Conservation (phyloP, 352 stramenopile species). For the Phytophthora gonapodyides region DNA sequence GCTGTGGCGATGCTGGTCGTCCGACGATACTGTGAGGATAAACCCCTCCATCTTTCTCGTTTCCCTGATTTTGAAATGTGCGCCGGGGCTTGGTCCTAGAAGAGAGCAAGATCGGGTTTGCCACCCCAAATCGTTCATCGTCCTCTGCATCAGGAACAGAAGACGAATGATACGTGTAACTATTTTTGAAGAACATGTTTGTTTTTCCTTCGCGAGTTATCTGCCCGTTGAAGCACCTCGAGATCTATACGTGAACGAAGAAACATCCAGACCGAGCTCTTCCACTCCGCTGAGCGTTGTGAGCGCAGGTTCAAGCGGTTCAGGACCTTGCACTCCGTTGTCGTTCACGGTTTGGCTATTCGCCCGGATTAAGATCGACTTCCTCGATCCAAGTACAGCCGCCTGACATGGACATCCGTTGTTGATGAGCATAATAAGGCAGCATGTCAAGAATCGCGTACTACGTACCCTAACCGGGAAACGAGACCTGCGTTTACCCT, state of each 20-base stretch:
- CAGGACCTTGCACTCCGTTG: conserved; percentile 1
- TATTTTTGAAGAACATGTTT: conserved; percentile 14
- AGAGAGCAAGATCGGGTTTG: too few species aligned
- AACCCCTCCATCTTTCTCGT: conserved; percentile 48
- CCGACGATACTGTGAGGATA: conserved; percentile 43
- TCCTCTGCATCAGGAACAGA: conserved; percentile 10
- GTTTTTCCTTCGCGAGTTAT: conserved; percentile 11
- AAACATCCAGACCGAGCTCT: conserved; percentile 59
- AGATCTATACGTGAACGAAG: conserved; percentile 55
- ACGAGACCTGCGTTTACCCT: conserved; percentile 39
- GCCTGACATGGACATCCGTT: conserved; percentile 14
- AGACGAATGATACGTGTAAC: conserved; percentile 3
- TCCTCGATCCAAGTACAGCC: conserved; percentile 18
- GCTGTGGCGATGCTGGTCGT: conserved; percentile 19
- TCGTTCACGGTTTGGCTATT: conserved; percentile 18
- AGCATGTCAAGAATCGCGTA: conserved; percentile 6
- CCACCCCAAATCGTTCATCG: background rate
- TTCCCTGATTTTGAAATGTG: conserved; percentile 4
- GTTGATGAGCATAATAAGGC: background rate
- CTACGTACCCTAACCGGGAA: conserved; percentile 35
- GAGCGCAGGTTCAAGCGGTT: conserved; percentile 20
- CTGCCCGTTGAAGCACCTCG: conserved; percentile 15
- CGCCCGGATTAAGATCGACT: conserved; percentile 16
- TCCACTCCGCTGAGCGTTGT: conserved; percentile 48
- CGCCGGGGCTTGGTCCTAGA: too few species aligned